Evolutionary conservation across 1,139 yeast genomes (phyloP), one percentile per base, ranked within the genome.

Genomic region (Saccharomyces hybrid): DNA sequence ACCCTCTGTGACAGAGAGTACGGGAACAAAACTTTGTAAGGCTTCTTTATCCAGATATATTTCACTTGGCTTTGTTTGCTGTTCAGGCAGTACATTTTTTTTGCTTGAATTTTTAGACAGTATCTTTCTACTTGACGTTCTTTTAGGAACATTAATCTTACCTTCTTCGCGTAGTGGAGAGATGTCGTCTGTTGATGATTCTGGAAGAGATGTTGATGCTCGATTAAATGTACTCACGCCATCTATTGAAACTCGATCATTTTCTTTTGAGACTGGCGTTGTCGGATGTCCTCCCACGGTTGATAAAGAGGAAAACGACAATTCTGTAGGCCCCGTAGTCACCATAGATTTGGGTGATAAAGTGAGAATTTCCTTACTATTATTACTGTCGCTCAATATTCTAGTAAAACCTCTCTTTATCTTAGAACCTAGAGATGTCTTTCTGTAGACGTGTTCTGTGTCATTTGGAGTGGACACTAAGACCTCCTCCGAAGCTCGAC

Each of bases 371-470:
- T 57, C 53, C 28, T 53, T 52, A n/a, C 57, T 51, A 3, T 57
- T 50, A 5, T 57, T 59, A 46, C 62, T 57, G 38, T 58, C 53
- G 46, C 66, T 62, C 29, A 66, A 62, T 23, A 66, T 65, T 49
- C 68, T 58, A 6, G 69, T 59, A 25, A 66, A 53, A 7, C 69
- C 64, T 46, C 60, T 59, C 48, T 60, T 65, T 47, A 66, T 64
- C 46, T 63, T 62, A 26, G 67, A 60, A 9, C 69, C 63, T 26
- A 66, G 56, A 2, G 70, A 66, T 1, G 65, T 59, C 49, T 58
- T 60, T 52, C 62, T 53, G 16, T 59, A 57, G 11, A 54, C 16
- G 3, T 48, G 16, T 14, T 23, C 49, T 7, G 23, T 16, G 23
- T n/a, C 11, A 19, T 48, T 48, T 23, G 55, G 46, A 27, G 55